Percentiles rank a stretch among this genome's conserved stretches.
Conservation (phyloP, 2,329 filamentous ascomycete species). For the Diaporthe amygdali region DNA sequence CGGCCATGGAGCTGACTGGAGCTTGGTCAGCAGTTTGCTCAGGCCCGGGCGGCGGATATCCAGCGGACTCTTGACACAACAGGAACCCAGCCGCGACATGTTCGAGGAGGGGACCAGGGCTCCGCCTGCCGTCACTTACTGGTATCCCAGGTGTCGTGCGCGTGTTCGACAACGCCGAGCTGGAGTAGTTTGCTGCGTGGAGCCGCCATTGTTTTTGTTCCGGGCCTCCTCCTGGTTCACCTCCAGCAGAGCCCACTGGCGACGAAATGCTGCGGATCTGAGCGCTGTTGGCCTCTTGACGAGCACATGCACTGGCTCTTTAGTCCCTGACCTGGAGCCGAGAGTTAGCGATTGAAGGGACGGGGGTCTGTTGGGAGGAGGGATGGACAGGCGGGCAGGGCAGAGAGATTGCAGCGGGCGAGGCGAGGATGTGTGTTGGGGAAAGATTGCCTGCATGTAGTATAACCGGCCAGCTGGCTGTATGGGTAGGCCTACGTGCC, state of each 20-base stretch:
- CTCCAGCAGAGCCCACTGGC: background rate
- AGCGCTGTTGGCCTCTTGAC: background rate
- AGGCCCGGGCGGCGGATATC: too few relatives aligned
- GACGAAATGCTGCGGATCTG: too few relatives aligned
- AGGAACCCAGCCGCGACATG: too few relatives aligned
- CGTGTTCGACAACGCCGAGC: slow-evolving; percentile 68
- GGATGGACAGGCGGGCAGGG: background rate
- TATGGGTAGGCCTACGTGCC: background rate
- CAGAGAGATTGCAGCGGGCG: background rate
- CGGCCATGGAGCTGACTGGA: slow-evolving; percentile 60
- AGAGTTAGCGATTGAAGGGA: background rate
- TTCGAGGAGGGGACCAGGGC: too few relatives aligned
- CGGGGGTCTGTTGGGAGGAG: background rate
- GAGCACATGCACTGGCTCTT: background rate
- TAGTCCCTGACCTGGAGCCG: background rate
- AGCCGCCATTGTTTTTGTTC: background rate
- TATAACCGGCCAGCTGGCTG: background rate
- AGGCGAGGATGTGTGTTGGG: background rate
- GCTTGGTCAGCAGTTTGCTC: background rate
- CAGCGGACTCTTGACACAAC: too few relatives aligned
- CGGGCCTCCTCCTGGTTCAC: background rate
- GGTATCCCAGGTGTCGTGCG: slow-evolving; percentile 67
- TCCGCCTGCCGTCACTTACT: slow-evolving; percentile 27
- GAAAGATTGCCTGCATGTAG: background rate
- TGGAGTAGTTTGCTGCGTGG: slow-evolving; percentile 61